phyloP scores from a whole-genome alignment of 2,329 filamentous ascomycete species.

The Trichoderma sp. region DNA sequence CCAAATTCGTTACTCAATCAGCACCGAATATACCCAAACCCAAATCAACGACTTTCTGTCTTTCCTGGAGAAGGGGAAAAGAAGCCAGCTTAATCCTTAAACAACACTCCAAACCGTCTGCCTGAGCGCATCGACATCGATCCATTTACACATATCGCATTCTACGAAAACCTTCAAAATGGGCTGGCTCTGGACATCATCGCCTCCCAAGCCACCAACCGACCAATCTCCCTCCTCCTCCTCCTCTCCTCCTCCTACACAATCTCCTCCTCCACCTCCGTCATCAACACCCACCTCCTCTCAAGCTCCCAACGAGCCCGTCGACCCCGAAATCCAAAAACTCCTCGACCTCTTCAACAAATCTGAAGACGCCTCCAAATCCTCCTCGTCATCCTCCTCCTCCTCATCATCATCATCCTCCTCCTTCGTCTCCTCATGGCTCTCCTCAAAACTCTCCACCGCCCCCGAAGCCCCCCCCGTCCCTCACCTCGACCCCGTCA shows the following conservation, averaged over 20 bases:
- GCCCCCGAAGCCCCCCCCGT: slow-evolving; percentile 22
- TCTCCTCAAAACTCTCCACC: slow-evolving; percentile 29
- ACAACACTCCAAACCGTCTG: neutral
- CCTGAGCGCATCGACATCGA: neutral
- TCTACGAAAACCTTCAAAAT: slow-evolving; percentile 37
- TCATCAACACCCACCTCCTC: slow-evolving; percentile 22
- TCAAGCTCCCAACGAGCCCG: slow-evolving; percentile 28
- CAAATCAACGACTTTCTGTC: neutral
- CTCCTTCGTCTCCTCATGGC: slow-evolving; percentile 31
- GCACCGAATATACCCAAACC: neutral
- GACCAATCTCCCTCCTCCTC: slow-evolving; percentile 25
- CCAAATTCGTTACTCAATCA: neutral
- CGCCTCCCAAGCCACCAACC: slow-evolving; percentile 32
- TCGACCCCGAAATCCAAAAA: slow-evolving; percentile 53
- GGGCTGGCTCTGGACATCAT: slow-evolving; percentile 61
- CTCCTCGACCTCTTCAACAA: slow-evolving; percentile 49
- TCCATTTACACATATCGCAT: neutral
- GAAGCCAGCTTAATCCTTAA: neutral
- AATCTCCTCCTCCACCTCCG: slow-evolving; percentile 17
- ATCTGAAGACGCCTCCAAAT: slow-evolving; percentile 28
- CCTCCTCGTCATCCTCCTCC: slow-evolving; percentile 22
- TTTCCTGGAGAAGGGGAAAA: neutral
- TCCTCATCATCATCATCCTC: slow-evolving; percentile 29
- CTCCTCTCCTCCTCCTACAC: slow-evolving; percentile 23
- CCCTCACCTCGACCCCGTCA: slow-evolving; percentile 44